phyloP scores from a whole-genome alignment of 495 filamentous ascomycete species.

The Halenospora varia region DNA sequence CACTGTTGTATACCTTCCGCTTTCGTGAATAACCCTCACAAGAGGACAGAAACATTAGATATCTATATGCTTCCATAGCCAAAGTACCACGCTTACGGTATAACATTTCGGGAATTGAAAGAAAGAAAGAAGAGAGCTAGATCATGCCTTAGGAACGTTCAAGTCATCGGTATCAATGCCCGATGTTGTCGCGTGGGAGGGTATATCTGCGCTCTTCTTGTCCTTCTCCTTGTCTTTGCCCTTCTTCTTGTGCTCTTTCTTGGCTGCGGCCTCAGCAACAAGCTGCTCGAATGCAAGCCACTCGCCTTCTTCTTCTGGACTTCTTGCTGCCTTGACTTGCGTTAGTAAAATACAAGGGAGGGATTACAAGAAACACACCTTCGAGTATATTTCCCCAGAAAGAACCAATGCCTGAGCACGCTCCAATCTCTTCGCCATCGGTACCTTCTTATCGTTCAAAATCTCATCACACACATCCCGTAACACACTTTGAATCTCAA shows the following conservation, averaged over 20 bases:
- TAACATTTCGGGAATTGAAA: too few species aligned
- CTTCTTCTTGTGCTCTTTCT: constrained; percentile 80
- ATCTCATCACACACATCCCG: constrained; percentile 75
- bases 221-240: constrained; percentile 64
- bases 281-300: constrained; percentile 99
- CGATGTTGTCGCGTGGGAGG: constrained; percentile 4
- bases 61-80: too few species aligned
- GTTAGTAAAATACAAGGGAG: neutral
- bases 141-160: constrained; percentile 40
- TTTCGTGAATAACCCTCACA: too few species aligned
- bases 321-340: constrained; percentile 91
- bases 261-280: constrained; percentile 91
- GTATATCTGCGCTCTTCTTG: constrained; percentile 29
- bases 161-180: constrained; percentile 38
- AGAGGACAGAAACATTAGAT: too few species aligned
- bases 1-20: too few species aligned
- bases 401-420: constrained; percentile 84
- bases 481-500: constrained; percentile 95
- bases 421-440: constrained; percentile 80
- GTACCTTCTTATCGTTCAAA: constrained; percentile 74
- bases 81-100: too few species aligned
- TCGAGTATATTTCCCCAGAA: constrained; percentile 80
- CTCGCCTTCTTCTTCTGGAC: constrained; percentile 94
- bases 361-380: constrained; percentile 50
- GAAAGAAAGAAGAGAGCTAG: too few species aligned